Conservation (phyloP, 1,139 yeast genomes). For the Sugiyamaella xylanicola region DNA sequence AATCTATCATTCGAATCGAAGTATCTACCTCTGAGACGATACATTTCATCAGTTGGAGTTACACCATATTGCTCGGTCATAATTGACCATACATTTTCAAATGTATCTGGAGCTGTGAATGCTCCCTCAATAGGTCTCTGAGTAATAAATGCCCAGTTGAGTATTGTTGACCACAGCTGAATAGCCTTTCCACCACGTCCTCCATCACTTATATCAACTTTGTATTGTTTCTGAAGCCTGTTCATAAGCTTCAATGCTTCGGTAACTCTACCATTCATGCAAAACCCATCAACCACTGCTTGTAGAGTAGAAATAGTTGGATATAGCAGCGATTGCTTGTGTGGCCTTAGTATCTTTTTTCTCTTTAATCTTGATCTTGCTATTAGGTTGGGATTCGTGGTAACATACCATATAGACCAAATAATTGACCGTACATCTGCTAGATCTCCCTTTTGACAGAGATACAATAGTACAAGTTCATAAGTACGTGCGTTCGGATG, state of each 20-base stretch:
- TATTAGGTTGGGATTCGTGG: slow-evolving; percentile 14
- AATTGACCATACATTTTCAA: slow-evolving; percentile 36
- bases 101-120: slow-evolving; percentile 28
- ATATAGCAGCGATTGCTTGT: slow-evolving; percentile 26
- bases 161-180: slow-evolving; percentile 35
- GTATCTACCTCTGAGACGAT: slow-evolving; percentile 26
- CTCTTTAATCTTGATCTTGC: neutral
- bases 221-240: slow-evolving; percentile 31
- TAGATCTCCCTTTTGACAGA: slow-evolving; percentile 36
- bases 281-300: slow-evolving; percentile 40
- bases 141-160: slow-evolving; percentile 36
- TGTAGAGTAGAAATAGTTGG: slow-evolving; percentile 37
- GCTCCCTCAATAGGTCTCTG: slow-evolving; percentile 33
- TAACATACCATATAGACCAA: slow-evolving; percentile 39
- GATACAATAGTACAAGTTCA: slow-evolving; percentile 38
- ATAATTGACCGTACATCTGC: slow-evolving; percentile 31
- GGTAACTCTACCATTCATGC: slow-evolving; percentile 33
- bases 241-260: slow-evolving; percentile 37
- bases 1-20: slow-evolving; percentile 20
- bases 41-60: slow-evolving; percentile 31
- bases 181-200: slow-evolving; percentile 25
- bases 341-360: neutral
- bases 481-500: slow-evolving; percentile 39
- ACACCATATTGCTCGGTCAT: slow-evolving; percentile 24
- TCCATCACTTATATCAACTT: slow-evolving; percentile 27